Evolutionary conservation across 805 yeast genomes (phyloP).

Genomic region (Candida nanaspora): DNA sequence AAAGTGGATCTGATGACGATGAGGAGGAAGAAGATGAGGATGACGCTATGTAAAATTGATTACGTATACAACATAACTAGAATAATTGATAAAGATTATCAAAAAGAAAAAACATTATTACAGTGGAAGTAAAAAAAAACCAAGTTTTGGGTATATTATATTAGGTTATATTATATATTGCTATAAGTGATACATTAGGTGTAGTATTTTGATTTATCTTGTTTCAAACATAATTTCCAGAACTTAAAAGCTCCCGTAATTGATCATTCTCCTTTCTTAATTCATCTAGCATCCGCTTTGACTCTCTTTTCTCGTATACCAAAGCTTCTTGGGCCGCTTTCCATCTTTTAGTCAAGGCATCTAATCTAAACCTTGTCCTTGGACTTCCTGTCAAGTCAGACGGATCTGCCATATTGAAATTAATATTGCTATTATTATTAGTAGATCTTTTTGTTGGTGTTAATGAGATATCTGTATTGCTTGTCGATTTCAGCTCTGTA

Average conservation of each 20-base stretch:
- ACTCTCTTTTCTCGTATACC: conserved; percentile 51
- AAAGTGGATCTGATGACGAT: conserved; percentile 41
- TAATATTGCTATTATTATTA: too few species aligned
- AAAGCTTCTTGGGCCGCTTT: conserved; percentile 67
- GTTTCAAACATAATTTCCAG: too few species aligned
- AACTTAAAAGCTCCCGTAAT: conserved; percentile 17
- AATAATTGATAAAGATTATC: too few species aligned
- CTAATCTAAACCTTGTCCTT: conserved; percentile 34
- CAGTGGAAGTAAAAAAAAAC: neutral
- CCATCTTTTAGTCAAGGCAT: conserved; percentile 59
- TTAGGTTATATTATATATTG: neutral
- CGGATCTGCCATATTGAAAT: too few species aligned
- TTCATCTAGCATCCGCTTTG: conserved; percentile 41
- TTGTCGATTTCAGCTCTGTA: neutral
- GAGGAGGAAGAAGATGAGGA: conserved; percentile 17
- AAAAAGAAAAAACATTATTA: neutral
- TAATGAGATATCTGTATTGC: neutral
- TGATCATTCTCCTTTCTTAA: conserved; percentile 48
- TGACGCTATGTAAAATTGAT: conserved; percentile 26
- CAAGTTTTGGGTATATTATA: neutral
- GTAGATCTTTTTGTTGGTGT: neutral
- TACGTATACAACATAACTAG: neutral
- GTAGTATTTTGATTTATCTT: neutral
- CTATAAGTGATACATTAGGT: neutral
- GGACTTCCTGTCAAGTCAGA: neutral